phyloP scores from a whole-genome alignment of 108 stramenopile species.

The Epithemia pelagica region DNA sequence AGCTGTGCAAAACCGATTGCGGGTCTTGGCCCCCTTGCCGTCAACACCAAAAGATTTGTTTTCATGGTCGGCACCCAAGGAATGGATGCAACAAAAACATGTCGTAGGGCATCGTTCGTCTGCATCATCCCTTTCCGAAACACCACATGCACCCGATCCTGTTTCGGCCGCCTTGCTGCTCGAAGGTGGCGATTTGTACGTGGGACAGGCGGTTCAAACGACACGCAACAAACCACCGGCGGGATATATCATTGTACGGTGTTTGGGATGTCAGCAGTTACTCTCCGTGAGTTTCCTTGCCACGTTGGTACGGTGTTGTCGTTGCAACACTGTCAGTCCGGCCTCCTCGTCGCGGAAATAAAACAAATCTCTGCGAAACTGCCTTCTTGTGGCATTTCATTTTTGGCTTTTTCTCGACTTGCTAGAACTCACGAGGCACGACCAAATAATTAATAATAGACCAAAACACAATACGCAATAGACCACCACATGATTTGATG shows the following conservation, averaged over 20 bases:
- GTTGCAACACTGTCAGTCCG: slow-evolving; percentile 33
- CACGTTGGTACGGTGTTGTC: slow-evolving; percentile 29
- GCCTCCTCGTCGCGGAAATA: slow-evolving; percentile 21
- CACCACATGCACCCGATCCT: neutral
- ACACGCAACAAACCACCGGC: neutral
- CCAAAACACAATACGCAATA: too few species aligned
- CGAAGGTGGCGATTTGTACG: neutral
- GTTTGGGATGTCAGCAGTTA: slow-evolving; percentile 26
- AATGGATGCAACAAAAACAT: neutral
- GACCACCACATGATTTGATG: too few species aligned
- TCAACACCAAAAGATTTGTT: neutral
- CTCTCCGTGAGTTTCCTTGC: slow-evolving; percentile 16
- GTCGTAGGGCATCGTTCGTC: neutral
- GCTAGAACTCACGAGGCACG: too few species aligned
- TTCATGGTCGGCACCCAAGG: neutral
- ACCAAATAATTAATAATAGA: too few species aligned
- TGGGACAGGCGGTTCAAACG: neutral
- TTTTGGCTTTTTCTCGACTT: too few species aligned
- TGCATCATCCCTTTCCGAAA: neutral
- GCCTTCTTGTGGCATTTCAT: too few species aligned
- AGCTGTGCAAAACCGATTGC: neutral
- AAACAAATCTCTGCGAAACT: neutral
- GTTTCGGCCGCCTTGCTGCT: neutral
- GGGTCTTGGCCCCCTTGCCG: neutral
- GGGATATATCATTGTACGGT: slow-evolving; percentile 19